Evolutionary conservation across 371 early-diverging fungal genomes (phyloP).

Genomic region (Actinomucor elegans): DNA sequence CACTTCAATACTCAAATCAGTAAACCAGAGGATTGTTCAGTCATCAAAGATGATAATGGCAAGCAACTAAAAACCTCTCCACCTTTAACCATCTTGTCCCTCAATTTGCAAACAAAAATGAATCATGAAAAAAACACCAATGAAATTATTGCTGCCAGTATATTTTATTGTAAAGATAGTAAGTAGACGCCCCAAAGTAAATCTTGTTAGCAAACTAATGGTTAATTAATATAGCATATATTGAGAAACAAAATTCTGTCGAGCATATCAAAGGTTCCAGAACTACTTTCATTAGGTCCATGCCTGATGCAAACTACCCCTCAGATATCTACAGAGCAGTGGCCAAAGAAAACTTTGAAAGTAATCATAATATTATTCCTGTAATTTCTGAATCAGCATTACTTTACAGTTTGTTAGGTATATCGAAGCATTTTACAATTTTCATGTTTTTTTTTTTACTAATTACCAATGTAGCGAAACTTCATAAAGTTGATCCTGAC

Average conservation of each 20-base stretch:
- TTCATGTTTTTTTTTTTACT: too few species aligned
- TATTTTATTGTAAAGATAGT: slow-evolving; percentile 8
- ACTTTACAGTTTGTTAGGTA: slow-evolving; percentile 64
- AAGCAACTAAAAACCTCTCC: slow-evolving; percentile 60
- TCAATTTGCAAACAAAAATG: slow-evolving; percentile 77
- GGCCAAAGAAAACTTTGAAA: slow-evolving; percentile 17
- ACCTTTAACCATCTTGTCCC: slow-evolving; percentile 79
- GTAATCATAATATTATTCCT: slow-evolving; percentile 27
- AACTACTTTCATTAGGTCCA: background rate
- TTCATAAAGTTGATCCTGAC: slow-evolving; percentile 86
- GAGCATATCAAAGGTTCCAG: background rate
- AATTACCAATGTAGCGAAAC: slow-evolving; percentile 65
- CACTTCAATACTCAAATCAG: too few species aligned
- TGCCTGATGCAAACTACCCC: slow-evolving; percentile 51
- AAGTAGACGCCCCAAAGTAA: background rate
- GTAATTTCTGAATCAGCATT: slow-evolving; percentile 62
- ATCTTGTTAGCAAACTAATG: too few species aligned
- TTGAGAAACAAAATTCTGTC: slow-evolving; percentile 48
- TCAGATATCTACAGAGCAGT: slow-evolving; percentile 47
- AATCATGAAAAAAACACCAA: slow-evolving; percentile 74
- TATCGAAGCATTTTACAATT: too few species aligned
- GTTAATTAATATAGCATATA: slow-evolving; percentile 49
- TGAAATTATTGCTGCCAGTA: slow-evolving; percentile 76
- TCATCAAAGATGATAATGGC: slow-evolving; percentile 25
- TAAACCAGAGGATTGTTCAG: slow-evolving; percentile 68